Conservation (phyloP, 2,329 filamentous ascomycete genomes). For the Colletotrichum australisinense region DNA sequence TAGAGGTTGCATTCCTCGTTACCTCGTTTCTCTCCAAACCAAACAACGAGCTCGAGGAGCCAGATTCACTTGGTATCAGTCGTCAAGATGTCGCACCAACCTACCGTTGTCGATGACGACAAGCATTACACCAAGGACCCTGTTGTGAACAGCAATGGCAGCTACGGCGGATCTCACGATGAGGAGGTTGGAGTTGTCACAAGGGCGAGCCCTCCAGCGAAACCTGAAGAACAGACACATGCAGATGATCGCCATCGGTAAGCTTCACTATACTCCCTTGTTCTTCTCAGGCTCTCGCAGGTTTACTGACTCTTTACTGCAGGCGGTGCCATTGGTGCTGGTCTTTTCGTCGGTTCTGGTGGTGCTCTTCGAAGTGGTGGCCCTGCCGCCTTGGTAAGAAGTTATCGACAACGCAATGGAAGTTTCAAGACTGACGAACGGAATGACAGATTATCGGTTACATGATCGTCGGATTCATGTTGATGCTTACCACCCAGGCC, state of each 20-base stretch:
- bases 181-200: conserved; percentile 48
- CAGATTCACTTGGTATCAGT: background rate
- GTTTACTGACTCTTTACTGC: conserved; percentile 66
- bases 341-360: conserved; percentile 72
- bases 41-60: background rate
- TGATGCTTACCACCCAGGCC: conserved; percentile 70
- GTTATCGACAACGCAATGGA: no score
- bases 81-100: conserved; percentile 24
- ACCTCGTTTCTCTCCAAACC: background rate
- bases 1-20: background rate
- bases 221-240: conserved; percentile 66
- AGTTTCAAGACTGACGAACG: background rate
- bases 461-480: conserved; percentile 68
- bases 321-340: conserved; percentile 72
- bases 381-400: conserved; percentile 57
- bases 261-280: conserved; percentile 10
- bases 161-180: conserved; percentile 40
- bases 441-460: conserved; percentile 56
- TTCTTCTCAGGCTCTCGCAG: conserved; percentile 35
- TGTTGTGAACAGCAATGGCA: conserved; percentile 4
- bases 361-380: conserved; percentile 61
- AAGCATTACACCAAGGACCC: conserved; percentile 21
- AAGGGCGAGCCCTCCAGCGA: conserved; percentile 43
- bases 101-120: conserved; percentile 20
- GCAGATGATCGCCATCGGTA: conserved; percentile 71